Percentiles rank a stretch among this genome's conserved stretches.
Evolutionary conservation across 139 green algal genomes (phyloP).

Genomic region (Chlorella sp.): DNA sequence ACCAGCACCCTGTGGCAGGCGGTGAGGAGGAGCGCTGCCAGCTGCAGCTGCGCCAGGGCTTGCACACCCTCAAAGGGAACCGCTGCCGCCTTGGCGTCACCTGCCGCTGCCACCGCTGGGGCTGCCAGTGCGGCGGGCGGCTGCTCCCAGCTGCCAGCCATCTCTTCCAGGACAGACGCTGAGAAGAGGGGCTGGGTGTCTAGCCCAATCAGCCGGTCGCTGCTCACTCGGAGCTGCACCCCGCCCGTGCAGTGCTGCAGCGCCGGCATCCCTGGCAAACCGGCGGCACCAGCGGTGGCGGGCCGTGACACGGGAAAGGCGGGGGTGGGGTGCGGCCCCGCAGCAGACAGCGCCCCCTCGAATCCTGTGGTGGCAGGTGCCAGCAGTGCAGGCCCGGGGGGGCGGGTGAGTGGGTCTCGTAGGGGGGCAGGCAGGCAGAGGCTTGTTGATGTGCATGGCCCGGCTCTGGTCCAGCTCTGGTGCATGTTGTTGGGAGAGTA

Average conservation of each 20-base stretch:
- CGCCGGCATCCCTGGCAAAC: background rate
- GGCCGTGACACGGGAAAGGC: background rate
- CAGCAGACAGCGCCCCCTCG: background rate
- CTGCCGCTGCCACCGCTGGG: conserved; percentile 24
- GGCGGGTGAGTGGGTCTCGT: too few relatives aligned
- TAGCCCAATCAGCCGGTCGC: background rate
- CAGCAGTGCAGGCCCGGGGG: too few relatives aligned
- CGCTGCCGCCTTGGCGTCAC: conserved; percentile 6
- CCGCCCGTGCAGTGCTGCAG: conserved; percentile 28
- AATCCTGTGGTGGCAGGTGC: too few relatives aligned
- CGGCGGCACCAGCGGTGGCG: background rate
- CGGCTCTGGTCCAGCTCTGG: too few relatives aligned
- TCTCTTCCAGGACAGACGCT: conserved; percentile 4
- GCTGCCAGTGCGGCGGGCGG: conserved; percentile 13
- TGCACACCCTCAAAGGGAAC: conserved; percentile 29
- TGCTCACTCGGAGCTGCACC: background rate
- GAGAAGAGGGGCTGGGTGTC: conserved; percentile 37
- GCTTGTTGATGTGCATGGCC: too few relatives aligned
- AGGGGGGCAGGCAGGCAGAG: too few relatives aligned
- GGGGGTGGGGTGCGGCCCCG: background rate
- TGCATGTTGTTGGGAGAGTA: too few relatives aligned
- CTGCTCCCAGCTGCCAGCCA: background rate
- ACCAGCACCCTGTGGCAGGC: conserved; percentile 32
- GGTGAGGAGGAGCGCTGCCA: conserved; percentile 29
- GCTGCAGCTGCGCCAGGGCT: conserved; percentile 21